These are phyloP conservation scores for Theobroma grandiflorum DNA, from an alignment of 441 rosid species.

Conservation along the genomic window DNA sequence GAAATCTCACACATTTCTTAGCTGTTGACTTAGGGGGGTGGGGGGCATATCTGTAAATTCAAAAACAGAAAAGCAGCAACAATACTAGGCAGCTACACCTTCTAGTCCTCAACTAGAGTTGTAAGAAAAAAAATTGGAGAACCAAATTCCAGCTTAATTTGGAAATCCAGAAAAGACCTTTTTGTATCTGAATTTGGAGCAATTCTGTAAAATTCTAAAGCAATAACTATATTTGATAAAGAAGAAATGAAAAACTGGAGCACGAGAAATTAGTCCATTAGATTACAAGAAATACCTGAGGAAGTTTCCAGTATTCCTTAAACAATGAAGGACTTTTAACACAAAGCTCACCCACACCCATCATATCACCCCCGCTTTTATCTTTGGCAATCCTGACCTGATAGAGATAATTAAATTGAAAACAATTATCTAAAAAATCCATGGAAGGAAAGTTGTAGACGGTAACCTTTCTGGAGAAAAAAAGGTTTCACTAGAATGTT, in stretches of 20 bases:
- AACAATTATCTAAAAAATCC: not conserved
- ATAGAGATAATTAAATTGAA: slow-evolving; percentile 30
- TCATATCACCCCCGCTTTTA: slow-evolving; percentile 50
- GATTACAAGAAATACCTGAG: slow-evolving; percentile 57
- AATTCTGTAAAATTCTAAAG: not conserved
- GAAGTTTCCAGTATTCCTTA: slow-evolving; percentile 97
- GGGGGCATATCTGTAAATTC: not conserved
- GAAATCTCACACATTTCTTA: not conserved
- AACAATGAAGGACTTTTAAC: slow-evolving; percentile 93
- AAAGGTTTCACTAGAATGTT: slow-evolving; percentile 1
- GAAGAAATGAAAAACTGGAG: not conserved
- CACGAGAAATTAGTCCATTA: not conserved
- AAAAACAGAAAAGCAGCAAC: not conserved
- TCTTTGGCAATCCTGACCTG: slow-evolving; percentile 81
- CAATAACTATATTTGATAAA: not conserved
- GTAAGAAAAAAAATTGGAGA: slow-evolving; percentile 6
- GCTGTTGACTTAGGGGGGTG: not conserved
- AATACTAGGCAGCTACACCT: not conserved
- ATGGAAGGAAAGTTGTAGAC: not conserved
- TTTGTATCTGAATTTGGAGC: not conserved
- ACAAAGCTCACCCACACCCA: slow-evolving; percentile 86
- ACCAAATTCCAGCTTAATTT: not conserved
- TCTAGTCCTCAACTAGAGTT: not conserved
- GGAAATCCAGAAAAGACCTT: slow-evolving; percentile 1
- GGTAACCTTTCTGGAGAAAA: not conserved